Evolutionary conservation across 2,329 filamentous ascomycete species (phyloP), one percentile per base, ranked within the genome.

Genomic region (Microdochium paspali): DNA sequence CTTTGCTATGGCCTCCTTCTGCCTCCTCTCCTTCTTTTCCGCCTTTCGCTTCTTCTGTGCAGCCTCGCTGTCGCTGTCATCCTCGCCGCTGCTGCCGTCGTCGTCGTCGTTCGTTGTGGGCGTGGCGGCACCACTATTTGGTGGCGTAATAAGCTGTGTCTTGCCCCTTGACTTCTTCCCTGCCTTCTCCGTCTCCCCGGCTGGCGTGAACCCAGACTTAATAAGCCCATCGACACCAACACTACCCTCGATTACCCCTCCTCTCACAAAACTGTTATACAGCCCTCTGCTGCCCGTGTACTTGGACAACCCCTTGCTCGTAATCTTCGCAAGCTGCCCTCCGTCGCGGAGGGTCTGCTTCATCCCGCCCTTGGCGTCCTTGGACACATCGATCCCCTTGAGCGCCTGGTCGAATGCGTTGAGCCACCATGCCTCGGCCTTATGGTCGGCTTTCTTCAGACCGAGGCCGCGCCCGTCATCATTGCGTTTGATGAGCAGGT

Each of bases 361-460:
- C 48, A 80, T 69, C 42, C 23, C 42, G 55, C 26, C 26, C 26
- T 71, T 68, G 46, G 80, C 74, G 54, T 77, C 66, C 54, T 73
- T 72, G 23, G 74, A 73, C 1, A 77, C 81, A 61, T 87, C 85
- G 46, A 95, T 75, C 3, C 84, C 86, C 65, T 93, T 86, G 54
- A 96, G 71, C 48, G 90, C 90, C 62, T 90, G 84, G 66, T 97
- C 91, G 56, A 95, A 96, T 10, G 93, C 93, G 49, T 88, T 85
- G 66, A 95, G 76, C 93, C 93, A 98, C 93, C 93, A 98, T 64
- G 95, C 90, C 61, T 96, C 91, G 56, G 74, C 79, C 21, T 76
- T 79, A 52, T 74, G 74, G 52, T 81, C 77, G 52, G 80, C 76
- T 49, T 75, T 72, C 64, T 87, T 89, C 61, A 87, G 82, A 47